phyloP scores from a whole-genome alignment of 2,329 filamentous ascomycete species.

The Colletotrichum sp. region DNA sequence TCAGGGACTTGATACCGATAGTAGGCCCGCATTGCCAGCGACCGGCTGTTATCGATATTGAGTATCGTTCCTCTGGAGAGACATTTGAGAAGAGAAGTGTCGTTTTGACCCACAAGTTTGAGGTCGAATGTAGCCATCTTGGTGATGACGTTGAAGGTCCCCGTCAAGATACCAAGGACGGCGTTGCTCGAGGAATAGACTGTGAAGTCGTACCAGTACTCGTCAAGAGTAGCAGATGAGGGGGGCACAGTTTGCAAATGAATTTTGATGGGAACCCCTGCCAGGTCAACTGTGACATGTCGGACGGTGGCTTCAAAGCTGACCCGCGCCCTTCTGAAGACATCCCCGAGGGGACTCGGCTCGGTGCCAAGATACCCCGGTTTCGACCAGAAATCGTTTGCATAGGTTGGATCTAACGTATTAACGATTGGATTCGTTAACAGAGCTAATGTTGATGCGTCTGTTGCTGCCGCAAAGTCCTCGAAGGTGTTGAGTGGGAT shows the following conservation, averaged over 20 bases:
- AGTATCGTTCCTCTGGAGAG: background rate
- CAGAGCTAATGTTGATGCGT: background rate
- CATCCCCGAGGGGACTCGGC: constrained; percentile 5
- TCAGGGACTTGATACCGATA: constrained; percentile 22
- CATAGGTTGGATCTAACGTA: constrained; percentile 15
- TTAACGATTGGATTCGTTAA: background rate
- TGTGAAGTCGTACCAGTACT: background rate
- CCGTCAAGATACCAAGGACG: background rate
- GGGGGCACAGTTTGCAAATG: background rate
- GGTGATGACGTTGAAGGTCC: background rate
- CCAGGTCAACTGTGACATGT: background rate
- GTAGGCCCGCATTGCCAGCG: constrained; percentile 11
- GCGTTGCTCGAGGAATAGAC: background rate
- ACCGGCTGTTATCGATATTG: constrained; percentile 12
- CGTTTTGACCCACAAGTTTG: background rate
- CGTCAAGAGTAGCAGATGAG: background rate
- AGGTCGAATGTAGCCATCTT: background rate
- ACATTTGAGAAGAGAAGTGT: background rate
- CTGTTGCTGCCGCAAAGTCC: background rate
- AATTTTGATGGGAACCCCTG: background rate
- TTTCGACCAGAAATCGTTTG: constrained; percentile 23
- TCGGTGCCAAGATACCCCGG: constrained; percentile 20
- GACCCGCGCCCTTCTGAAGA: constrained; percentile 1
- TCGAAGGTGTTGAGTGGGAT: constrained; percentile 11
- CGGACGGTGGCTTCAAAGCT: background rate